phyloP scores from a whole-genome alignment of 352 stramenopile species.

The Pythium insidiosum region DNA sequence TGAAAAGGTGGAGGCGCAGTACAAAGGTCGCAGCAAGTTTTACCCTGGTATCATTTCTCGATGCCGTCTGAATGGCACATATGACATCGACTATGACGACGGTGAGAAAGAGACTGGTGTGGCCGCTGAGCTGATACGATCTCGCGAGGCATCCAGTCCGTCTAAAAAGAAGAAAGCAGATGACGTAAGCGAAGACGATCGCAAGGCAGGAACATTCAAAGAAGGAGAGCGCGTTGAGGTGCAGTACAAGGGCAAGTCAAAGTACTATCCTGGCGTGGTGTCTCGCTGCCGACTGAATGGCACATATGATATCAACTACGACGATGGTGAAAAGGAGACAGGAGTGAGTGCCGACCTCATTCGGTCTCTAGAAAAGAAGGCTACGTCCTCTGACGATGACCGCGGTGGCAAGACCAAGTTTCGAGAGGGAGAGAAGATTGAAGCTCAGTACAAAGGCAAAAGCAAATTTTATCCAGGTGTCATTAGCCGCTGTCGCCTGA shows the following conservation, averaged over 20 bases:
- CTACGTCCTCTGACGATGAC: conserved; percentile 6
- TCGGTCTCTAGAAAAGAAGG: conserved; percentile 9
- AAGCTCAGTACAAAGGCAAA: conserved; percentile 41
- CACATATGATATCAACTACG: conserved; percentile 37
- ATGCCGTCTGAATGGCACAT: conserved; percentile 37
- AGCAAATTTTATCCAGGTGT: conserved; percentile 37
- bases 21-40: conserved; percentile 45
- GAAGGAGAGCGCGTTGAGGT: conserved; percentile 18
- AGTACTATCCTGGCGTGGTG: conserved; percentile 26
- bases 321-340: conserved; percentile 45
- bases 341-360: conserved; percentile 4
- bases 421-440: conserved; percentile 30
- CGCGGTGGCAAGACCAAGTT: conserved; percentile 15
- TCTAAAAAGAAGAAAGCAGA: too few relatives aligned
- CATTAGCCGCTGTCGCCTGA: conserved; percentile 35
- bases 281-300: conserved; percentile 25
- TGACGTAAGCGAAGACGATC: conserved; percentile 1
- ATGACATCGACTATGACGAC: conserved; percentile 61
- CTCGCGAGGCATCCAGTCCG: not conserved
- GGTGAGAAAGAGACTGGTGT: conserved; percentile 47
- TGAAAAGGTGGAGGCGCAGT: conserved; percentile 52
- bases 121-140: conserved; percentile 17
- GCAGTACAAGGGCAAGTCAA: conserved; percentile 24
- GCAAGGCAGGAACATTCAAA: conserved; percentile 5
- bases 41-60: conserved; percentile 47